These are phyloP conservation scores for Ophiosphaerella narmari DNA, from an alignment of 2,329 filamentous ascomycete species.

Conservation along the genomic window DNA sequence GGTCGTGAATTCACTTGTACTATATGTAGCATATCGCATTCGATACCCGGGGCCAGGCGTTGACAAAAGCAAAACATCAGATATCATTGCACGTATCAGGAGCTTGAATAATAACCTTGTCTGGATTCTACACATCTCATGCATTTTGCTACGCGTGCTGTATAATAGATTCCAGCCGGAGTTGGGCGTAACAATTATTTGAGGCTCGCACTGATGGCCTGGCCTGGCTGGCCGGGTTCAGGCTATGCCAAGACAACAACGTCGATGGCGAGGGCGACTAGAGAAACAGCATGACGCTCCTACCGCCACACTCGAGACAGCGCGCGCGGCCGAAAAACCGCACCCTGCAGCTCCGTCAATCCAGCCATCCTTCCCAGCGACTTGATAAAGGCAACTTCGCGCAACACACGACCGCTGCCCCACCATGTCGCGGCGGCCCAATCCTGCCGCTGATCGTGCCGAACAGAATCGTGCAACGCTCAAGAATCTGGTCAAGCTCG, in stretches of 20 bases:
- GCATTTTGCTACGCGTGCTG: not conserved
- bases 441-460: constrained; percentile 81
- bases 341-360: not conserved
- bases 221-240: not conserved
- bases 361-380: not conserved
- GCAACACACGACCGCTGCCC: constrained; percentile 16
- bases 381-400: not conserved
- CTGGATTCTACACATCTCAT: too few relatives aligned
- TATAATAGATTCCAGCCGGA: not conserved
- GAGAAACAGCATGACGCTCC: not conserved
- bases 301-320: not conserved
- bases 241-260: constrained; percentile 8
- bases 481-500: constrained; percentile 92
- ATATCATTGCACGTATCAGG: constrained; percentile 1
- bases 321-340: not conserved
- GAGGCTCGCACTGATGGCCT: too few relatives aligned
- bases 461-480: constrained; percentile 93
- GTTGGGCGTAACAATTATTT: too few relatives aligned
- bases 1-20: constrained; percentile 8
- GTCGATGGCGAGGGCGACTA: constrained; percentile 15
- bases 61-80: constrained; percentile 2
- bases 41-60: constrained; percentile 26
- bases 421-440: constrained; percentile 79
- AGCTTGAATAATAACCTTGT: too few relatives aligned
- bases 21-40: constrained; percentile 25